Evolutionary conservation across 768 basidiomycete genomes (phyloP).

Genomic region (Pleurotus cornucopiae): DNA sequence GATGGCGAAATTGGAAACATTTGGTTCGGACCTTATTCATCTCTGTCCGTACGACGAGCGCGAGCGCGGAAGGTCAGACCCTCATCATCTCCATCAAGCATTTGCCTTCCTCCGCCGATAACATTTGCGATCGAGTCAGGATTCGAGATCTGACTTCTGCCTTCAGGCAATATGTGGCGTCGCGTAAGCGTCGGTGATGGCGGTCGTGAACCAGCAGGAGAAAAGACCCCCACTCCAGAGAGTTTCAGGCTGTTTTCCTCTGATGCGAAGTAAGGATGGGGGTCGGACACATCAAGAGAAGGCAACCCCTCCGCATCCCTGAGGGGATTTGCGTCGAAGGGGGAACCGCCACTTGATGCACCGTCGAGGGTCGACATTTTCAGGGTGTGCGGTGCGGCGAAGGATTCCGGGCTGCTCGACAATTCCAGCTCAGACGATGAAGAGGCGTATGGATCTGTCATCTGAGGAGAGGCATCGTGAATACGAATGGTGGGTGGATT

Average conservation of each 20-base stretch:
- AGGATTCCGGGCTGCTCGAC: background rate
- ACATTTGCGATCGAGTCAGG: background rate
- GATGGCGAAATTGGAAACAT: too few relatives aligned
- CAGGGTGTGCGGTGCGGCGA: slow-evolving; percentile 2
- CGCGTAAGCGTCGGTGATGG: slow-evolving; percentile 58
- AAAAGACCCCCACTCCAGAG: slow-evolving; percentile 70
- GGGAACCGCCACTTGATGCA: slow-evolving; percentile 8
- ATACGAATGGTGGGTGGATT: slow-evolving; percentile 28
- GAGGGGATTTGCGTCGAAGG: slow-evolving; percentile 6
- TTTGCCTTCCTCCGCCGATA: background rate
- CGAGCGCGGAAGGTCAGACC: slow-evolving; percentile 7
- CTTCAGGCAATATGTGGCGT: slow-evolving; percentile 17
- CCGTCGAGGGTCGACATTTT: background rate
- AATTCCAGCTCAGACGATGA: background rate
- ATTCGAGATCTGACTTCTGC: background rate
- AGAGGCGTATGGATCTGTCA: slow-evolving; percentile 24
- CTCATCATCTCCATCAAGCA: slow-evolving; percentile 5
- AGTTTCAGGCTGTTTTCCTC: slow-evolving; percentile 49
- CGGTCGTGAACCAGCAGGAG: slow-evolving; percentile 63
- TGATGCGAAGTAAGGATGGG: slow-evolving; percentile 48
- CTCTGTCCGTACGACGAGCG: background rate
- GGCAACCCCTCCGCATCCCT: slow-evolving; percentile 8
- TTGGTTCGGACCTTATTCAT: slow-evolving; percentile 1
- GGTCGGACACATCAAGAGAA: slow-evolving; percentile 21
- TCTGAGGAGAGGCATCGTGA: slow-evolving; percentile 20